Percentiles rank a stretch among this genome's conserved stretches.
Conservation (phyloP, 2,329 filamentous ascomycete genomes). For the Camillea tinctor region DNA sequence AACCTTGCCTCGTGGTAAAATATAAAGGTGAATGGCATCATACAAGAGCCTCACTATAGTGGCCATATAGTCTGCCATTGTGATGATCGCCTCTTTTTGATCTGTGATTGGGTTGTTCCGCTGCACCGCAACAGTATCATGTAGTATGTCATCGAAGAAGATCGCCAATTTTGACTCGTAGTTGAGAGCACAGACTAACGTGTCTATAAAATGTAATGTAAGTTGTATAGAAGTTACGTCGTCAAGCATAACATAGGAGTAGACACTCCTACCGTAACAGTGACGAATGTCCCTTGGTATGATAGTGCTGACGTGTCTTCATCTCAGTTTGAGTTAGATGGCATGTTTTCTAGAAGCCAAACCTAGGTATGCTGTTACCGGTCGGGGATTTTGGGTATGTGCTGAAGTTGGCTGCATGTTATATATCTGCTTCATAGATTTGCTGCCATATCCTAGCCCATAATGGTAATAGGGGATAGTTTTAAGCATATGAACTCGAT, state of each 20-base stretch:
- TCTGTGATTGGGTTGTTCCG: not conserved
- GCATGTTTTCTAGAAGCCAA: no score
- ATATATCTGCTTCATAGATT: not conserved
- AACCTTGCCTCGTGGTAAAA: constrained; percentile 2
- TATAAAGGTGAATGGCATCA: not conserved
- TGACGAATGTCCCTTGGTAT: not conserved
- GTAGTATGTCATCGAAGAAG: not conserved
- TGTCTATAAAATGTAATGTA: not conserved
- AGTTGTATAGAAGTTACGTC: not conserved
- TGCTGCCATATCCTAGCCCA: not conserved
- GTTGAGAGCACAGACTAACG: not conserved
- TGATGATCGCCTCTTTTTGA: not conserved
- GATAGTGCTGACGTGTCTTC: not conserved
- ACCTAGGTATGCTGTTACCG: no score
- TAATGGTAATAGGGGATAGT: not conserved
- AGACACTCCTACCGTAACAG: not conserved
- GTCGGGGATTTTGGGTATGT: no score
- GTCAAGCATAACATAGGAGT: not conserved
- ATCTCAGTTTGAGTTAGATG: not conserved
- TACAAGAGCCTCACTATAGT: not conserved
- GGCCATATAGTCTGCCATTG: not conserved
- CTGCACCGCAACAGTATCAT: not conserved
- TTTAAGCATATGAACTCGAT: no score
- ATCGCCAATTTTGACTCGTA: not conserved
- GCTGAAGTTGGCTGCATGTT: no score